Evolutionary conservation across 2,329 filamentous ascomycete species (phyloP).

Genomic region (Sclerotinia glacialis): DNA sequence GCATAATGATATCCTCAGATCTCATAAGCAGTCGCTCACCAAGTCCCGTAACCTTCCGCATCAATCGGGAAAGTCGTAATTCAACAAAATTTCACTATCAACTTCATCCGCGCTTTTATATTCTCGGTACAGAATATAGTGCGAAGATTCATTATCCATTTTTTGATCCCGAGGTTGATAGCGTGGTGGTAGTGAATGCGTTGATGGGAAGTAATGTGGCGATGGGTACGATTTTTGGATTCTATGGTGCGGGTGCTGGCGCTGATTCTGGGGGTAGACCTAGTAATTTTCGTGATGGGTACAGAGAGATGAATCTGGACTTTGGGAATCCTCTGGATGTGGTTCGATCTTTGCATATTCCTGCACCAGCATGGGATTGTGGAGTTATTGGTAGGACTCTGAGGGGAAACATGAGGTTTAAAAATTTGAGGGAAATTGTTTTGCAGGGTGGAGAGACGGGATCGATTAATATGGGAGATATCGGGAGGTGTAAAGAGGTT

Average conservation of each 20-base stretch:
- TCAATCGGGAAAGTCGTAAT: neutral
- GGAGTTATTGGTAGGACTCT: neutral
- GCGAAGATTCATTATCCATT: neutral
- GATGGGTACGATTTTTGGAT: neutral
- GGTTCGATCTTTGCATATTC: neutral
- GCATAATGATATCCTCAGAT: neutral
- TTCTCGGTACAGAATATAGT: neutral
- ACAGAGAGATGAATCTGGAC: too few species aligned
- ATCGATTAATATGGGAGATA: neutral
- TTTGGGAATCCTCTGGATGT: neutral
- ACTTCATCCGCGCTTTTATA: neutral
- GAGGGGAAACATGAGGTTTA: neutral
- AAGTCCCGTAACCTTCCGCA: neutral
- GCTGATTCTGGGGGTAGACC: too few species aligned
- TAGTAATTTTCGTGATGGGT: too few species aligned
- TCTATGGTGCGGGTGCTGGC: neutral
- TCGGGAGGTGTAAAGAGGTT: neutral
- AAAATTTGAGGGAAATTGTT: neutral
- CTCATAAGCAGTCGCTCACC: neutral
- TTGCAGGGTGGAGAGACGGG: neutral
- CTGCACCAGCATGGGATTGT: neutral
- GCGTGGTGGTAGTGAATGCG: neutral
- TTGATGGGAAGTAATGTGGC: too few species aligned
- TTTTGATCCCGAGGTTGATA: neutral
- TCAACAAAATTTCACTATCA: neutral